phyloP scores from a whole-genome alignment of 345 rosid species.

The Lumnitzera littorea region DNA sequence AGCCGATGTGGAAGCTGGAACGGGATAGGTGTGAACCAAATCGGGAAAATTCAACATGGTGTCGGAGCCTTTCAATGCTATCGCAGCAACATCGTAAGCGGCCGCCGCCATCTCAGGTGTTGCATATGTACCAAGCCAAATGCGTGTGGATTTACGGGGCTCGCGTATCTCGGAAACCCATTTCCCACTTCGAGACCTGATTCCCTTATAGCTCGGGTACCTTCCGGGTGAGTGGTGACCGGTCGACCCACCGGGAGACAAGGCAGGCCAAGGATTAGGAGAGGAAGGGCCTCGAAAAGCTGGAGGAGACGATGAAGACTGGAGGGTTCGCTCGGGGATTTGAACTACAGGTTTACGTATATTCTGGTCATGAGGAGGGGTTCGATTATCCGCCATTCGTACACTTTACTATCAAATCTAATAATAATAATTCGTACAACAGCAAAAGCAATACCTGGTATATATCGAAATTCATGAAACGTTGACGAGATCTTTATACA shows the following conservation, averaged over 20 bases:
- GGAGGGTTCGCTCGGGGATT: too few species aligned
- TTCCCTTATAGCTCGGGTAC: constrained; percentile 42
- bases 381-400: too few species aligned
- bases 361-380: too few species aligned
- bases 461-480: too few species aligned
- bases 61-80: constrained; percentile 61
- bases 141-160: constrained; percentile 71
- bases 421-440: too few species aligned
- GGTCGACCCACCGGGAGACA: constrained; percentile 17
- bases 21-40: constrained; percentile 35
- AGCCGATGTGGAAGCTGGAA: constrained; percentile 55
- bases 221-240: constrained; percentile 23
- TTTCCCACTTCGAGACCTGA: constrained; percentile 67
- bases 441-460: too few species aligned
- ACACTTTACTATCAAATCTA: too few species aligned
- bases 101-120: constrained; percentile 80
- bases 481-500: too few species aligned
- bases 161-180: constrained; percentile 95
- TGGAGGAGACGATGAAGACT: not conserved
- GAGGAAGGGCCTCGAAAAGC: not conserved
- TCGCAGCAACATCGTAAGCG: constrained; percentile 77
- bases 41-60: constrained; percentile 63
- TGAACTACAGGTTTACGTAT: too few species aligned
- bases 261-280: not conserved
- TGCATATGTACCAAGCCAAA: constrained; percentile 86